Conservation (phyloP, 2,329 filamentous ascomycete species). For the Trichophyton verrucosum region DNA sequence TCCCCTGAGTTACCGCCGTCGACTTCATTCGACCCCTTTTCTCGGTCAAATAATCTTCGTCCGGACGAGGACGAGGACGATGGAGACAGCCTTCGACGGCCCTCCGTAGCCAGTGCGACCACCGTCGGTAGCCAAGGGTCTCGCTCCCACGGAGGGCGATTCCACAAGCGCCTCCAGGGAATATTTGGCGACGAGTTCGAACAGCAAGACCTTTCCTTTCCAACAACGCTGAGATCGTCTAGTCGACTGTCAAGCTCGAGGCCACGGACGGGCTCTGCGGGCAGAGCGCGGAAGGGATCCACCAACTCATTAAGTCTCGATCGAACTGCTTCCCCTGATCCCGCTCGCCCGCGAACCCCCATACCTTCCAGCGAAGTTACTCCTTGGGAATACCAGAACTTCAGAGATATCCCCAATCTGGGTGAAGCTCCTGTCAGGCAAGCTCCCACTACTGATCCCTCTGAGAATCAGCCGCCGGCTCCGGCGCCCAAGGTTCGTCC, state of each 20-base stretch:
- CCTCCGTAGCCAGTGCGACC: slow-evolving; percentile 70
- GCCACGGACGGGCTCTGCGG: slow-evolving; percentile 16
- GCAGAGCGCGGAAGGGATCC: slow-evolving; percentile 71
- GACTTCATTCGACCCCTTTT: slow-evolving; percentile 48
- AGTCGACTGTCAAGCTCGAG: slow-evolving; percentile 6
- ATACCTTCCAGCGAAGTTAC: slow-evolving; percentile 75
- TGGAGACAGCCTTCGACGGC: slow-evolving; percentile 59
- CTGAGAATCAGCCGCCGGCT: slow-evolving; percentile 23
- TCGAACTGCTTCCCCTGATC: slow-evolving; percentile 56
- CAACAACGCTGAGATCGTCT: slow-evolving; percentile 7
- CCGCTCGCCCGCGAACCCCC: slow-evolving; percentile 70
- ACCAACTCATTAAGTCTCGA: slow-evolving; percentile 53
- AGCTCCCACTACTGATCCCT: slow-evolving; percentile 55
- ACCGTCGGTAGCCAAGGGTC: slow-evolving; percentile 72
- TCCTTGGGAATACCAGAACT: slow-evolving; percentile 91
- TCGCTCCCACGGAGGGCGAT: slow-evolving; percentile 46
- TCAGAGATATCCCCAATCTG: slow-evolving; percentile 64
- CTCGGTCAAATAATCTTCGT: slow-evolving; percentile 13
- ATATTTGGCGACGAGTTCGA: slow-evolving; percentile 69
- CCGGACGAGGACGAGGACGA: slow-evolving; percentile 21
- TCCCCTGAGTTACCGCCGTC: slow-evolving; percentile 35
- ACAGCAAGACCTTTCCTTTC: slow-evolving; percentile 5
- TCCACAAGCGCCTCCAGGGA: slow-evolving; percentile 65
- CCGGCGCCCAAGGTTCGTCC: slow-evolving; percentile 26
- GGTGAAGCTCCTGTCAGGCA: slow-evolving; percentile 66